Conservation (phyloP, 345 rosid genomes). For the Boechera retrofracta region DNA sequence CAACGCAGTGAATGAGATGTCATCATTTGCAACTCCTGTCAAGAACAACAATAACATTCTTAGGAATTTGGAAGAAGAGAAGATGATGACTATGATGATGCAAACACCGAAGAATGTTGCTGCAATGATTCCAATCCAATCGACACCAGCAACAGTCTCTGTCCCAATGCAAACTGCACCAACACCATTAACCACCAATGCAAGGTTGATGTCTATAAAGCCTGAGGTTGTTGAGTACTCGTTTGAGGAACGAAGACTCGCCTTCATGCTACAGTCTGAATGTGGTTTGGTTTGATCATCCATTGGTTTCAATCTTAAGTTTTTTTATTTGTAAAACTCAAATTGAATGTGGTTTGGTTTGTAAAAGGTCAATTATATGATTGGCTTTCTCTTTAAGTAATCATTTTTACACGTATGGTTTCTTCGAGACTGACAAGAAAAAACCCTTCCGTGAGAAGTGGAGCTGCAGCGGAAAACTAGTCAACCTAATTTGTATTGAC, state of each 20-base stretch:
- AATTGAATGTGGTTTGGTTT: constrained; percentile 33
- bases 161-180: constrained; percentile 92
- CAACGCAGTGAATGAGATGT: constrained; percentile 6
- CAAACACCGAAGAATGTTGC: constrained; percentile 57
- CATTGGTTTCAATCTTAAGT: constrained; percentile 18
- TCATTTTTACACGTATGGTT: constrained; percentile 23
- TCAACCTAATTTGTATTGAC: constrained; percentile 7
- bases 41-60: constrained; percentile 44
- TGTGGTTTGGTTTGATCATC: constrained; percentile 47
- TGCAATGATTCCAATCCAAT: constrained; percentile 56
- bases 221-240: constrained; percentile 70
- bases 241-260: constrained; percentile 89
- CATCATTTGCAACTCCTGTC: constrained; percentile 55
- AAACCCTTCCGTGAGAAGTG: not conserved
- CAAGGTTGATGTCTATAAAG: constrained; percentile 39
- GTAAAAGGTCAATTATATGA: constrained; percentile 56
- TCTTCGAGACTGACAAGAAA: constrained; percentile 17
- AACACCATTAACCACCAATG: constrained; percentile 42
- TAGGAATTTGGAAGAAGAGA: constrained; percentile 56
- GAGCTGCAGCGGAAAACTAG: not conserved
- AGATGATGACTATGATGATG: constrained; percentile 41
- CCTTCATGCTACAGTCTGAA: constrained; percentile 52
- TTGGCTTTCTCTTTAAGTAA: constrained; percentile 50
- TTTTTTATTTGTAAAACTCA: constrained; percentile 16
- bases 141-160: constrained; percentile 71